phyloP scores from a whole-genome alignment of 345 rosid genomes.

The Hibiscus trionum region DNA sequence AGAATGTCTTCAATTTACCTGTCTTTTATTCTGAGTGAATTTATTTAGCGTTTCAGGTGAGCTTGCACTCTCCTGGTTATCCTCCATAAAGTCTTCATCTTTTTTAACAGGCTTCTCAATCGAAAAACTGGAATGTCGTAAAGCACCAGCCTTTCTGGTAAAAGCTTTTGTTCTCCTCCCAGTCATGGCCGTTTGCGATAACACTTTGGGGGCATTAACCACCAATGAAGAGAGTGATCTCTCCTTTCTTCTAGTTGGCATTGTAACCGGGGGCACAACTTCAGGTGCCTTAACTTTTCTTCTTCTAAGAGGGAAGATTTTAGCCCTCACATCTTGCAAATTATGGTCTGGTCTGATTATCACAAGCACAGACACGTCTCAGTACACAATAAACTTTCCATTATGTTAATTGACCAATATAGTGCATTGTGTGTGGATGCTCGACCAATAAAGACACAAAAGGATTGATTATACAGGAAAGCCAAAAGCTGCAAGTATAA shows the following conservation, averaged over 20 bases:
- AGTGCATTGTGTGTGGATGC: background rate
- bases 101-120: slow-evolving; percentile 39
- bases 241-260: slow-evolving; percentile 86
- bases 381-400: background rate
- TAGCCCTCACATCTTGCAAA: slow-evolving; percentile 83
- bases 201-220: slow-evolving; percentile 70
- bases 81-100: slow-evolving; percentile 51
- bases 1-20: slow-evolving; percentile 37
- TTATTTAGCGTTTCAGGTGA: slow-evolving; percentile 60
- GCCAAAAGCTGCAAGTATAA: background rate
- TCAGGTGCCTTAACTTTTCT: slow-evolving; percentile 63
- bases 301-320: slow-evolving; percentile 72
- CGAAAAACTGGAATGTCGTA: slow-evolving; percentile 38
- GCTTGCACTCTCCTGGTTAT: slow-evolving; percentile 49
- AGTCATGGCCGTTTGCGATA: slow-evolving; percentile 51
- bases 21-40: slow-evolving; percentile 48
- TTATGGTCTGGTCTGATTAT: slow-evolving; percentile 72
- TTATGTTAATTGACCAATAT: slow-evolving; percentile 1
- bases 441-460: background rate
- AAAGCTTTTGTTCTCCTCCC: slow-evolving; percentile 67
- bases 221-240: slow-evolving; percentile 92
- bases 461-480: background rate
- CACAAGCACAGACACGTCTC: background rate
- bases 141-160: slow-evolving; percentile 44
- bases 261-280: slow-evolving; percentile 40